Percentiles rank a stretch among this genome's conserved stretches.
phyloP scores from a whole-genome alignment of 176 grass and related monocot species.

The Ananas comosus region DNA sequence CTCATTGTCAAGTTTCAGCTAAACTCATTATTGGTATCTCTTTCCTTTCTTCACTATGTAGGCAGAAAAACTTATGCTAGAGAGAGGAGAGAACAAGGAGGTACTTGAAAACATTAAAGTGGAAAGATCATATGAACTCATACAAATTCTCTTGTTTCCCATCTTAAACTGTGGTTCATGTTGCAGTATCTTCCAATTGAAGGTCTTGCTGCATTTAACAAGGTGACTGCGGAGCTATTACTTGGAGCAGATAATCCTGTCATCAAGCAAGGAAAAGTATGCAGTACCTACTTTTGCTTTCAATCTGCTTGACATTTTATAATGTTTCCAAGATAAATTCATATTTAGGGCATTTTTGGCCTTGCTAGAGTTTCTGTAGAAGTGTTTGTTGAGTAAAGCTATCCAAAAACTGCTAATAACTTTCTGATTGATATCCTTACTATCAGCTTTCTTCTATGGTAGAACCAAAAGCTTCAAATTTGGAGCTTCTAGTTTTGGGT shows the following conservation, averaged over 20 bases:
- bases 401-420: no score
- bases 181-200: conserved; percentile 97
- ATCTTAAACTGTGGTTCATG: conserved; percentile 15
- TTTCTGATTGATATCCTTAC: no score
- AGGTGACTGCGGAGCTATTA: conserved; percentile 77
- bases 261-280: conserved; percentile 67
- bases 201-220: conserved; percentile 91
- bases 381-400: no score
- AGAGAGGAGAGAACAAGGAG: conserved; percentile 96
- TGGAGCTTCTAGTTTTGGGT: no score
- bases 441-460: no score
- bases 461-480: no score
- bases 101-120: conserved; percentile 25
- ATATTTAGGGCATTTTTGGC: no score
- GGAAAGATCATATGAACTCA: not conserved
- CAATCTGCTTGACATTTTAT: not conserved
- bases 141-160: not conserved
- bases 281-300: not conserved
- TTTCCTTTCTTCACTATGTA: conserved; percentile 20
- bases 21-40: conserved; percentile 10
- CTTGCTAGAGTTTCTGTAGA: no score
- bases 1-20: not conserved
- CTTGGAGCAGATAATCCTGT: conserved; percentile 72
- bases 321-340: not conserved
- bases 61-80: conserved; percentile 89